Evolutionary conservation across 805 yeast species (phyloP), one percentile per base, ranked within the genome.

Genomic region (Sugiyamaella mastotermitis): DNA sequence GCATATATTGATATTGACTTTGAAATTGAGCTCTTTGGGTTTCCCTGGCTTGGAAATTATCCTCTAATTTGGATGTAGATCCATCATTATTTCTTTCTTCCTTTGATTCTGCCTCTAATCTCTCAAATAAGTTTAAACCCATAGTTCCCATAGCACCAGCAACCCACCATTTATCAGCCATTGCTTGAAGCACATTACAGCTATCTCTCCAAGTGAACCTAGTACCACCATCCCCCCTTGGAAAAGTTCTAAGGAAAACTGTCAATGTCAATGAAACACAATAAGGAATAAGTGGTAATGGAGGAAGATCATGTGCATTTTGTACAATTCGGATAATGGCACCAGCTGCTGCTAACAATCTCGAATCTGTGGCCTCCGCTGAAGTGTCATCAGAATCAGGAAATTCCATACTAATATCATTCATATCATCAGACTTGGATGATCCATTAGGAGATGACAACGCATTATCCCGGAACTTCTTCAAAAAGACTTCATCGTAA

Each of bases 71-170:
- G 17, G 19, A 11, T n/a, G n/a, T n/a, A n/a, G n/a, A n/a, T n/a
- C n/a, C n/a, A n/a, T n/a, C n/a, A n/a, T n/a, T n/a, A n/a, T n/a
- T n/a, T n/a, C n/a, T n/a, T 16, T 6, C 22, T 25, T 31, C 31
- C 36, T 19, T 26, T 11, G 40, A 17, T 31, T 26, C 41, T 26
- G 45, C 39, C 11, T 46, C 45, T 26, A 51, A 30, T 20, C 36
- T 38, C 14, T 48, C 35, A 33, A 57, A 57, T 15, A 57, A 57
- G 18, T 46, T 48, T 36, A 56, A 37, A 17, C 61, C 62, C 60
- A 57, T 54, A 24, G 49, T 43, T 5, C 58, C 59, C 62, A 57
- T 57, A 4, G 60, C 61, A 14, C 57, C 60, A n/a, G 61, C 60
- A 3, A 57, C 58, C 62, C 62, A 57, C 62, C 62, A 57, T 9